These are phyloP conservation scores for Aspergillus haitiensis DNA, from an alignment of 495 filamentous ascomycete species.

Conservation along the genomic window DNA sequence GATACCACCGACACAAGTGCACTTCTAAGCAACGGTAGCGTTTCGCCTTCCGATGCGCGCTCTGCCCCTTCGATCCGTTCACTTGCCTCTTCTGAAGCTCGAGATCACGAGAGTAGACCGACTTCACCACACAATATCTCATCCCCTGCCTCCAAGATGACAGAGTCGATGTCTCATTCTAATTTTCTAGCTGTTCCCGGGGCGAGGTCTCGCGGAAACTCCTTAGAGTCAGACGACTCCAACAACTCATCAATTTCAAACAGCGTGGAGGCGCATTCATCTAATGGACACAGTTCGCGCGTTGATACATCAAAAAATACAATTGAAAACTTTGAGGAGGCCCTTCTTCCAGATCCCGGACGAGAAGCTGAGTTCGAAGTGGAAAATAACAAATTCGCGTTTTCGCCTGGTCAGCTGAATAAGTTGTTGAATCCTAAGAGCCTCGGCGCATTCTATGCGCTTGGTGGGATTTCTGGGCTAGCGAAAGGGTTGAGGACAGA, in stretches of 20 bases:
- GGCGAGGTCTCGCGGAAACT: conserved; percentile 62
- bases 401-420: conserved; percentile 74
- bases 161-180: conserved; percentile 45
- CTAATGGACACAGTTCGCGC: conserved; percentile 37
- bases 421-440: conserved; percentile 83
- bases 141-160: conserved; percentile 58
- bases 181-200: conserved; percentile 65
- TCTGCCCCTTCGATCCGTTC: conserved; percentile 53
- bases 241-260: conserved; percentile 51
- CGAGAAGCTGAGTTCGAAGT: conserved; percentile 72
- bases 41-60: conserved; percentile 60
- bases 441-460: conserved; percentile 69
- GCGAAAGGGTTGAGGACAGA: conserved; percentile 76
- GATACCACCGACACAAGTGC: conserved; percentile 42
- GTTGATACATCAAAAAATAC: conserved; percentile 41
- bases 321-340: conserved; percentile 56
- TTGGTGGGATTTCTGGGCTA: conserved; percentile 75
- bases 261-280: conserved; percentile 51
- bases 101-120: conserved; percentile 74
- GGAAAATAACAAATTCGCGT: conserved; percentile 77
- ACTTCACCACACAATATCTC: conserved; percentile 89
- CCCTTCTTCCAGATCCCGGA: conserved; percentile 66
- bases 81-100: conserved; percentile 69
- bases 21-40: conserved; percentile 43
- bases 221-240: conserved; percentile 60